Conservation (phyloP, 2,329 filamentous ascomycete species). For the Aspergillus persii region DNA sequence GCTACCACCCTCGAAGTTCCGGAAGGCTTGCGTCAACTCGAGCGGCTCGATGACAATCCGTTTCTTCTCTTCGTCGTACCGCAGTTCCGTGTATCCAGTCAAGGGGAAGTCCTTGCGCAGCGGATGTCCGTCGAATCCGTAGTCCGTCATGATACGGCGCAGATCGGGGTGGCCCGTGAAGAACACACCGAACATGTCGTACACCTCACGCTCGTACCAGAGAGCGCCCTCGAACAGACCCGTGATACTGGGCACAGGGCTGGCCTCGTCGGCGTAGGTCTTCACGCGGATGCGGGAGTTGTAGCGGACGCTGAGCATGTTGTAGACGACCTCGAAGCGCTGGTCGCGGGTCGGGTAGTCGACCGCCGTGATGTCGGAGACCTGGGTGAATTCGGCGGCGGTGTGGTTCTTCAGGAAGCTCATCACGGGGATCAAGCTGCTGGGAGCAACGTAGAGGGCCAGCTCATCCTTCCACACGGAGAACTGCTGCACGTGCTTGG, state of each 20-base stretch:
- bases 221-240: slow-evolving; percentile 90
- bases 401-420: slow-evolving; percentile 97
- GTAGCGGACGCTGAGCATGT: slow-evolving; percentile 90
- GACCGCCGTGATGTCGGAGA: slow-evolving; percentile 88
- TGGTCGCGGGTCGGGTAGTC: slow-evolving; percentile 95
- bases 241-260: slow-evolving; percentile 85
- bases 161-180: slow-evolving; percentile 94
- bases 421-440: slow-evolving; percentile 87
- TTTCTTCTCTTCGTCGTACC: slow-evolving; percentile 99
- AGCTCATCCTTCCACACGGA: slow-evolving; percentile 99
- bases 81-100: slow-evolving; percentile 95
- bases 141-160: slow-evolving; percentile 97
- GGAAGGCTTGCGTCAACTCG: slow-evolving; percentile 96
- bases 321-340: slow-evolving; percentile 98
- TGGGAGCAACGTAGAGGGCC: slow-evolving; percentile 85
- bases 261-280: slow-evolving; percentile 96
- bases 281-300: slow-evolving; percentile 97
- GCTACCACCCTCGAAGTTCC: slow-evolving; percentile 92
- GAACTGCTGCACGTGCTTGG: slow-evolving; percentile 98
- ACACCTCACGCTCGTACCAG: slow-evolving; percentile 98
- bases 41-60: slow-evolving; percentile 96
- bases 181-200: slow-evolving; percentile 96
- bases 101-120: slow-evolving; percentile 97
- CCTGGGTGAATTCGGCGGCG: slow-evolving; percentile 90
- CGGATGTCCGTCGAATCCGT: slow-evolving; percentile 97